Base-by-base conservation (phyloP, 139 green algal genomes). In the Chlorella sp. region DNA sequence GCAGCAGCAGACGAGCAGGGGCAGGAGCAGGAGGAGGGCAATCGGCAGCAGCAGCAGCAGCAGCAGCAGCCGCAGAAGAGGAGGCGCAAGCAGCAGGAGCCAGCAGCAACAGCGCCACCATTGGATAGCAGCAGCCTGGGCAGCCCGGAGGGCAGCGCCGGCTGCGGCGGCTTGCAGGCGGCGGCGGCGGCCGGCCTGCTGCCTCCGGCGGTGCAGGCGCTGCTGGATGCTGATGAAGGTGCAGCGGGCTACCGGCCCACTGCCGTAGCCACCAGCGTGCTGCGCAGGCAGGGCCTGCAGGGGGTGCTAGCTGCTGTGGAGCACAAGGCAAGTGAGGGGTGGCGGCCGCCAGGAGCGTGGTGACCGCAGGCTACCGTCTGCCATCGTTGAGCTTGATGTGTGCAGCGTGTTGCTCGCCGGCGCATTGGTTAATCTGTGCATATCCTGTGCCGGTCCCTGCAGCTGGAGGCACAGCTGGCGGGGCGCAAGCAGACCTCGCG, bases 241-340 rank as follows among this genome's bases (percentile, higher is more conserved):
- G 76, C 76, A 5, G 60, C 36, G 0, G 15, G 25, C 25, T 82
- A 82, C 76, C 76, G 76, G 18, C 76, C 76, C 0, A 26, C 26
- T 0, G 76, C 76, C 3, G 76, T 82, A 13, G 76, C 76, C 15
- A 72, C 76, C 38, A 82, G 76, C 28, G 76, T 71, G 36, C 63
- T 62, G 23, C 28, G 12, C 20, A 26, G 60, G 21, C 76, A 82
- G 36, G 76, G 76, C 9, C 56, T 82, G 36, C 30, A 11, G 3
- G 36, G 39, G 38, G 34, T 82, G 60, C 36, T 82, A 5, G 60
- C 34, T 7, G 60, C 57, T 1, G 64, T 82, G 28, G 76, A 82
- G 34, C 4, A 9, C 26, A 82, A 82, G 76, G 76, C 71, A 38
- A 72, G 76, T 9, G 3, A 6, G 11, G 7, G 2, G 51, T 21